These are phyloP conservation scores for Coleophoma eucalyptorum DNA, from an alignment of 2,329 filamentous ascomycete genomes.

Conservation along the genomic window DNA sequence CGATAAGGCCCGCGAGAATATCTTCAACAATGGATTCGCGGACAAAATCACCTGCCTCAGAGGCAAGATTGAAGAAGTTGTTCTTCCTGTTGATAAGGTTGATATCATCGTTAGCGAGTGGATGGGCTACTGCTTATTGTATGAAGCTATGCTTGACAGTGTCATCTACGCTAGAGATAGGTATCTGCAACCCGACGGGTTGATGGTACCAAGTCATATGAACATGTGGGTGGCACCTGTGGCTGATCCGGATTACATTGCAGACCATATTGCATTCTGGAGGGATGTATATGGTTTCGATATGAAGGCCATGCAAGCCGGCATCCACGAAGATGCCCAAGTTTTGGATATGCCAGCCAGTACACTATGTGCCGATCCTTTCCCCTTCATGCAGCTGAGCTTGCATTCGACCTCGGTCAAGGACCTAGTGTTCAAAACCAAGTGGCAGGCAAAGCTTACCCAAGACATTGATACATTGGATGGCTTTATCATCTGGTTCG, in stretches of 20 bases:
- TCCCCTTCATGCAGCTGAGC: slow-evolving; percentile 71
- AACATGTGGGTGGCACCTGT: slow-evolving; percentile 81
- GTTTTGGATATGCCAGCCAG: slow-evolving; percentile 65
- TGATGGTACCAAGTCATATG: slow-evolving; percentile 84
- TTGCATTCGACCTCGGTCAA: slow-evolving; percentile 68
- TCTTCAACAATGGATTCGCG: slow-evolving; percentile 75
- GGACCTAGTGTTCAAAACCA: slow-evolving; percentile 72
- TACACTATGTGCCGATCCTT: slow-evolving; percentile 55
- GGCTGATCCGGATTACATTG: slow-evolving; percentile 71
- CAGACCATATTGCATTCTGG: slow-evolving; percentile 82
- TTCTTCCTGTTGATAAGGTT: slow-evolving; percentile 72
- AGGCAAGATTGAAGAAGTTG: slow-evolving; percentile 86
- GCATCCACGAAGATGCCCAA: slow-evolving; percentile 78
- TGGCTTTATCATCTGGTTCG: slow-evolving; percentile 89
- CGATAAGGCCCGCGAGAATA: slow-evolving; percentile 77
- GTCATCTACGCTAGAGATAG: slow-evolving; percentile 84
- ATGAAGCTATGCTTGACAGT: slow-evolving; percentile 94
- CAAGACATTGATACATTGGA: slow-evolving; percentile 68
- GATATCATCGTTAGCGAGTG: slow-evolving; percentile 96
- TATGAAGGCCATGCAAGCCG: slow-evolving; percentile 84
- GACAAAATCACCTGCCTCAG: slow-evolving; percentile 74
- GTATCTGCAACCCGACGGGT: slow-evolving; percentile 74
- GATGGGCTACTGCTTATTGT: slow-evolving; percentile 95
- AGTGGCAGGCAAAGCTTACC: slow-evolving; percentile 60
- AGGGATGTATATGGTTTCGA: slow-evolving; percentile 91